phyloP scores from a whole-genome alignment of 1,139 yeast species.

The Pichia sp. region DNA sequence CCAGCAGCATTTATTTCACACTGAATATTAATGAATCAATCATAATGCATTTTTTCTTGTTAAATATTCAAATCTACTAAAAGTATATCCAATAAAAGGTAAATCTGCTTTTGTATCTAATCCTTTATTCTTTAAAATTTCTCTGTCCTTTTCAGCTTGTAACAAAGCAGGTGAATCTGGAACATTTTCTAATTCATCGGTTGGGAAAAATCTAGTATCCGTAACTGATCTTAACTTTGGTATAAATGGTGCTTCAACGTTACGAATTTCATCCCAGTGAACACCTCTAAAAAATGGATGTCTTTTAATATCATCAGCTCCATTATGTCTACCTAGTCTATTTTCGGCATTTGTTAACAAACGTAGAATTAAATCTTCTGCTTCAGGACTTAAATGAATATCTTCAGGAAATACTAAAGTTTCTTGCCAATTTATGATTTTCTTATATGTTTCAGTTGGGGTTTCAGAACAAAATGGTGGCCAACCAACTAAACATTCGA shows the following conservation, averaged over 20 bases:
- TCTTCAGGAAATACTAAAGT: conserved; percentile 93
- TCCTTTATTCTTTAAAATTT: conserved; percentile 31
- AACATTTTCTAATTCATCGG: conserved; percentile 91
- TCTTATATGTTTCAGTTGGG: conserved; percentile 96
- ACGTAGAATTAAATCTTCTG: conserved; percentile 84
- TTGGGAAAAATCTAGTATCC: conserved; percentile 96
- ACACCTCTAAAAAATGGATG: conserved; percentile 97
- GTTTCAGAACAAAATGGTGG: conserved; percentile 99
- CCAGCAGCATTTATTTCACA: too few species aligned
- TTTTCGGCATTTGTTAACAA: conserved; percentile 78
- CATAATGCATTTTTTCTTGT: conserved; percentile 70
- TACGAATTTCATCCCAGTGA: conserved; percentile 90
- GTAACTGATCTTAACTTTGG: conserved; percentile 81
- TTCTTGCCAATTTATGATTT: conserved; percentile 93
- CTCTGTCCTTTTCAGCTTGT: conserved; percentile 61
- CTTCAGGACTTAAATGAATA: conserved; percentile 86
- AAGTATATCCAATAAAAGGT: conserved; percentile 96
- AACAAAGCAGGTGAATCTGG: conserved; percentile 88
- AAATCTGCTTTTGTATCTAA: conserved; percentile 66
- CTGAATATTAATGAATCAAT: not conserved
- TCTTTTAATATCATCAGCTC: conserved; percentile 85
- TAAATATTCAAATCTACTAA: conserved; percentile 85
- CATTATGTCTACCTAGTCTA: conserved; percentile 86
- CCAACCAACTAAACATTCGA: conserved; percentile 98
- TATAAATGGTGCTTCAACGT: conserved; percentile 93